Evolutionary conservation across 1,139 yeast species (phyloP).

Genomic region (Candida anutae): DNA sequence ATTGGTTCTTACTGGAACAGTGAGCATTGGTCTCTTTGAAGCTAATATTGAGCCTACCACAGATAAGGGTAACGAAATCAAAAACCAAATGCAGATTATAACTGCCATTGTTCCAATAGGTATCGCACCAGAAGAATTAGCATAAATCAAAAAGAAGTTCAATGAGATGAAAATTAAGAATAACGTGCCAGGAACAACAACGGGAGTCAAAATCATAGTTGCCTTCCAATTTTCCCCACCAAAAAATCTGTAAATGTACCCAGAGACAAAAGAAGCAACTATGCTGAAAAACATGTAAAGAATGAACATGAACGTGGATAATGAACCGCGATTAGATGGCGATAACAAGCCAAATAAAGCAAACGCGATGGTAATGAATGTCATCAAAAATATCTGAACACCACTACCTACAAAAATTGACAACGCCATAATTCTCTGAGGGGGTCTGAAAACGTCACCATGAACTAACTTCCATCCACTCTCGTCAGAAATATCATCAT

Average conservation of each 20-base stretch:
- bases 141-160: slow-evolving; percentile 76
- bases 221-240: slow-evolving; percentile 90
- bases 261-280: slow-evolving; percentile 81
- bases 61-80: slow-evolving; percentile 79
- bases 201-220: slow-evolving; percentile 76
- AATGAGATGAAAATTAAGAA: slow-evolving; percentile 58
- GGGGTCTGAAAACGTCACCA: slow-evolving; percentile 92
- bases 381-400: slow-evolving; percentile 73
- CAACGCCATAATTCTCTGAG: slow-evolving; percentile 59
- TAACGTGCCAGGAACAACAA: slow-evolving; percentile 73
- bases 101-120: slow-evolving; percentile 89
- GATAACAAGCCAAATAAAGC: slow-evolving; percentile 87
- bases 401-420: slow-evolving; percentile 89
- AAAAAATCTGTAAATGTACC: slow-evolving; percentile 77
- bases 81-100: slow-evolving; percentile 75
- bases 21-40: slow-evolving; percentile 51
- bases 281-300: slow-evolving; percentile 73
- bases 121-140: slow-evolving; percentile 86
- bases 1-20: slow-evolving; percentile 77
- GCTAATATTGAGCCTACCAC: slow-evolving; percentile 74
- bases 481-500: slow-evolving; percentile 85
- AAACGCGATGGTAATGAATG: slow-evolving; percentile 63
- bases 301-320: slow-evolving; percentile 83
- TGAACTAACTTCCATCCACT: slow-evolving; percentile 96
- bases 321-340: slow-evolving; percentile 91